These are phyloP conservation scores for Hansenula lynferdii DNA, from an alignment of 1,139 yeast genomes.

Conservation along the genomic window DNA sequence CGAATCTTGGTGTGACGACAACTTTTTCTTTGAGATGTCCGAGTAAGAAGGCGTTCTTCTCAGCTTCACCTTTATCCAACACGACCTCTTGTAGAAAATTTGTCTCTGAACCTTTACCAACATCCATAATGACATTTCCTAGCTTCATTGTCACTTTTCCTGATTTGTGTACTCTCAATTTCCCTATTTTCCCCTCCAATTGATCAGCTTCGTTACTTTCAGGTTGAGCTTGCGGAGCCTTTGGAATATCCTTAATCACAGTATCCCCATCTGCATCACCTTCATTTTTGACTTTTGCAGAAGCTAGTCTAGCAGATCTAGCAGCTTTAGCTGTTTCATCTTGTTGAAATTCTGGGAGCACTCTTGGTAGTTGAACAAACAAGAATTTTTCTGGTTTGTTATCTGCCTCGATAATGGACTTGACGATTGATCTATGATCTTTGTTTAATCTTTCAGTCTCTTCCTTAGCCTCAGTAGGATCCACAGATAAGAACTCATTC, in stretches of 20 bases:
- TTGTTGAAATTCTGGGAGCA: constrained; percentile 49
- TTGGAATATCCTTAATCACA: constrained; percentile 12
- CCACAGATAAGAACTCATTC: constrained; percentile 23
- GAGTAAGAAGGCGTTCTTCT: constrained; percentile 44
- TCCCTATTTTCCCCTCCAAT: constrained; percentile 63
- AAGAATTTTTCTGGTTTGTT: constrained; percentile 37
- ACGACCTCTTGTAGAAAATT: constrained; percentile 75
- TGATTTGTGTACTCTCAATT: constrained; percentile 69
- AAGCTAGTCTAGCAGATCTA: constrained; percentile 11
- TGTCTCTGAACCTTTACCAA: constrained; percentile 67
- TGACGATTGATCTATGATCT: constrained; percentile 32
- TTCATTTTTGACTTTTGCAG: constrained; percentile 12
- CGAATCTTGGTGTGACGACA: constrained; percentile 38
- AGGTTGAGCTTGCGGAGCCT: constrained; percentile 3
- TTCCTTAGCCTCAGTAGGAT: constrained; percentile 28
- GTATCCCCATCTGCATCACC: constrained; percentile 16
- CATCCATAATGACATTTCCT: constrained; percentile 67
- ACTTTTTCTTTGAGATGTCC: constrained; percentile 51
- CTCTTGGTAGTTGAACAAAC: constrained; percentile 68
- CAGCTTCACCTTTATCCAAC: constrained; percentile 41
- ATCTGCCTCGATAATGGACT: constrained; percentile 27
- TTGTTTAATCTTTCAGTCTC: constrained; percentile 26
- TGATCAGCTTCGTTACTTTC: constrained; percentile 9
- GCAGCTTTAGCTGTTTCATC: neutral
- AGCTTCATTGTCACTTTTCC: constrained; percentile 73